Base-by-base conservation (phyloP, 495 filamentous ascomycete genomes). In the Penicillium egyptiacum region DNA sequence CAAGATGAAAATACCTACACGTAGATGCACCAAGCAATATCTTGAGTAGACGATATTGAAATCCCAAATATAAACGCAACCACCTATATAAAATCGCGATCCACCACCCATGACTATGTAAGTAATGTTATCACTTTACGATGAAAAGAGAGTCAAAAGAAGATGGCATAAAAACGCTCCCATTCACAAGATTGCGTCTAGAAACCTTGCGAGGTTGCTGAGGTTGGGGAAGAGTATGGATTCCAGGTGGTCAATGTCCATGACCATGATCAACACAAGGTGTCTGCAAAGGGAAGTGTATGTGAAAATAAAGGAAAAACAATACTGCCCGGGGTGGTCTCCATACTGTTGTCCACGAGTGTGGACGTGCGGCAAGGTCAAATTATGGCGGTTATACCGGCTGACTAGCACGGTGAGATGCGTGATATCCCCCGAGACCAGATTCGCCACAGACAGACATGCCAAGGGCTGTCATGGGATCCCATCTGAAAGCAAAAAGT, bases 401-500 rank as follows among this genome's bases (percentile, higher is more conserved):
- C 31, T 45, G 52, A 30, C 31, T 10, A 39, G 50, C 23, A 42
- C 45, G 26, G 51, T 28, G 41, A 45, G 10, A 12, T 10, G 37
- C 11, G 41, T 20, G 26, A 44, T 47, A 39, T 35, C 43, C 31
- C 2, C 31, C 33, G 22, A 25, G 20, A 14, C 14, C 20, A 45
- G 41, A 26, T 17, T 55, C 1, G 23, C 43, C 42, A 55, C 22
- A 53, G 50, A 20, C 25, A 39, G 19, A 17, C n/a, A 20, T 48
- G 7, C 53, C 53, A 47, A 35, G 22, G 22, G 8, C 12, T 35
- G 16, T 47, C 53, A 55, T 39, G 41, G 31, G 53, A 47, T 39
- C 42, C 8, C 20, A 55, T 35, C 30, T 39, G 30, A 5, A 46
- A 55, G 10, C 30, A 40, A 40, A 12, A 37, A 28, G 30, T 44